phyloP scores from a whole-genome alignment of 148 eudicot species.

The Simmondsia chinensis region DNA sequence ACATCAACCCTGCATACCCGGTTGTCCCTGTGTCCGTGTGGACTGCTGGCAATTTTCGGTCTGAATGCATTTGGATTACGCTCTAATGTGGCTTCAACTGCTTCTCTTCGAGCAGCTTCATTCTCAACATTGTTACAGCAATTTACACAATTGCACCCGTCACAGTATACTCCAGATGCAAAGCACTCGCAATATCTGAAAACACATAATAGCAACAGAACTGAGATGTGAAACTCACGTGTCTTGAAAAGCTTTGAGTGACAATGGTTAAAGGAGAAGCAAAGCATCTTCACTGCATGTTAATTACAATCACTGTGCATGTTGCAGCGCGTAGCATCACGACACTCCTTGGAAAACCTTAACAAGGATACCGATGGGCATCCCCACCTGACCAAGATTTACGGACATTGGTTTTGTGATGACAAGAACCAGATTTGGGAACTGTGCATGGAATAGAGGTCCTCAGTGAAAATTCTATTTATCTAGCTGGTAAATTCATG shows the following conservation, averaged over 20 bases:
- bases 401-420: no score
- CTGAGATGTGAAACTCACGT: not conserved
- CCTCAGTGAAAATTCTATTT: no score
- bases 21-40: constrained; percentile 60
- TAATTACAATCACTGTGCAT: no score
- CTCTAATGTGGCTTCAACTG: constrained; percentile 91
- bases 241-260: no score
- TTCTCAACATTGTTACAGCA: constrained; percentile 93
- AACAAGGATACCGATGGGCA: no score
- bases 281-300: no score
- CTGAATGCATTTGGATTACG: constrained; percentile 99
- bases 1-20: constrained; percentile 35
- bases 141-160: constrained; percentile 94
- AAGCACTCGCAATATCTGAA: constrained; percentile 98
- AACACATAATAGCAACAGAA: constrained; percentile 10
- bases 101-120: constrained; percentile 89
- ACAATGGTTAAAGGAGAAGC: not conserved
- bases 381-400: no score
- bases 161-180: constrained; percentile 95
- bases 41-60: constrained; percentile 98
- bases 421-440: no score
- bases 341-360: no score
- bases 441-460: no score
- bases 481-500: no score
- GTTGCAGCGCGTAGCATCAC: no score